Conservation (phyloP, 192 early-diverging fungal genomes). For the Thamnidium elegans region DNA sequence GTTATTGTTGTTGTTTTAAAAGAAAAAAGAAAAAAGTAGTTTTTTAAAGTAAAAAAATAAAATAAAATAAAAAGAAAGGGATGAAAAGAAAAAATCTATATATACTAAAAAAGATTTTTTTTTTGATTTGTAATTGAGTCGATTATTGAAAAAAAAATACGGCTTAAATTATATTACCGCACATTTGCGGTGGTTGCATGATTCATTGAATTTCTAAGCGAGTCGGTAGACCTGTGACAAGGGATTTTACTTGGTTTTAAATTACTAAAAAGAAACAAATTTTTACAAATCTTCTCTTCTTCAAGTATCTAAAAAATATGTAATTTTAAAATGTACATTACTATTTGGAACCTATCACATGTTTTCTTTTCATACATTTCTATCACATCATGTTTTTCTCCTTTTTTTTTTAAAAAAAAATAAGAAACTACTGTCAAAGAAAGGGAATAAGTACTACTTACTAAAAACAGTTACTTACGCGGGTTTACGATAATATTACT, state of each 20-base stretch:
- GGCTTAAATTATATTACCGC: conserved; percentile 7
- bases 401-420: background rate
- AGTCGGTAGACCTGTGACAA: no score
- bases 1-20: no score
- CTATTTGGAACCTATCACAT: background rate
- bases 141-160: conserved; percentile 1
- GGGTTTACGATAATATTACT: no score
- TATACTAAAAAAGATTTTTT: conserved; percentile 9
- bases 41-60: background rate
- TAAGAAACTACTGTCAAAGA: background rate
- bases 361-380: background rate
- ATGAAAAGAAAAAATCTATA: conserved; percentile 9
- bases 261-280: background rate
- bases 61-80: background rate
- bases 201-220: conserved; percentile 15
- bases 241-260: background rate
- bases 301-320: no score
- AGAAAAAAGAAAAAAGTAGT: no score
- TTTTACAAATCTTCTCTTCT: no score
- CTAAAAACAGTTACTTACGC: no score
- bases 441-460: background rate
- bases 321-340: background rate
- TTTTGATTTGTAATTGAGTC: background rate
- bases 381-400: background rate
- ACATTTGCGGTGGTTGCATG: conserved; percentile 14